Evolutionary conservation across 495 filamentous ascomycete species (phyloP), one percentile per base, ranked within the genome.

Genomic region (Lasiosphaeria ovina): DNA sequence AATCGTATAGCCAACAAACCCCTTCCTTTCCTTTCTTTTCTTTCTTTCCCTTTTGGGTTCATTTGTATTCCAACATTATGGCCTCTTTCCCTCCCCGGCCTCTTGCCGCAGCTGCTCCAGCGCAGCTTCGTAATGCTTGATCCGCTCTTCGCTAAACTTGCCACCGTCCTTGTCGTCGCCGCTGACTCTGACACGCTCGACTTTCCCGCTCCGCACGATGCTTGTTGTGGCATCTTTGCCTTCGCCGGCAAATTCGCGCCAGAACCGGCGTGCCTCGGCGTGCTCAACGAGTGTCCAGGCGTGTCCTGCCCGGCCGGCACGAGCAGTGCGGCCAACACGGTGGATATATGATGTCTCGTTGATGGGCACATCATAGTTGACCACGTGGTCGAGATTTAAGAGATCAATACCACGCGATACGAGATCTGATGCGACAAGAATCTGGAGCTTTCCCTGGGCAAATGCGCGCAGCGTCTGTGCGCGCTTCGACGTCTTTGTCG

Each of bases 341-440:
- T 98, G 94, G 11, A 98, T 88, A 65, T 98, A 98, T 16, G 85
- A 88, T 4, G 86, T 89, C 32, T 91, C 75, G 60, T 84, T 89
- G 8, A 84, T 81, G 0, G 94, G 95, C 38, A 98, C 78, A 69
- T 98, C 94, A 77, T 98, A 98, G 72, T 97, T 97, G 66, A 98
- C 77, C 10, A 98, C 91, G 63, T 96, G 89, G 32, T 85, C 85
- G 32, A 98, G 79, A 32, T 85, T 82, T 1, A 81, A 81, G 2
- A 97, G 77, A 69, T 98, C 94, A n/a, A 98, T 85, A 67, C 94
- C 94, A 50, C 95, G 89, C 1, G 93, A 89, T 2, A 93, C 92
- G 32, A 93, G 87, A 69, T 98, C 94, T 0, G 94, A 94, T 8
- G 93, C 91, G 42, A 97, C 86, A 9, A 97, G 85, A 45, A 96